These are phyloP conservation scores for Aspergillus bridgeri DNA, from an alignment of 495 filamentous ascomycete species.

Conservation along the genomic window DNA sequence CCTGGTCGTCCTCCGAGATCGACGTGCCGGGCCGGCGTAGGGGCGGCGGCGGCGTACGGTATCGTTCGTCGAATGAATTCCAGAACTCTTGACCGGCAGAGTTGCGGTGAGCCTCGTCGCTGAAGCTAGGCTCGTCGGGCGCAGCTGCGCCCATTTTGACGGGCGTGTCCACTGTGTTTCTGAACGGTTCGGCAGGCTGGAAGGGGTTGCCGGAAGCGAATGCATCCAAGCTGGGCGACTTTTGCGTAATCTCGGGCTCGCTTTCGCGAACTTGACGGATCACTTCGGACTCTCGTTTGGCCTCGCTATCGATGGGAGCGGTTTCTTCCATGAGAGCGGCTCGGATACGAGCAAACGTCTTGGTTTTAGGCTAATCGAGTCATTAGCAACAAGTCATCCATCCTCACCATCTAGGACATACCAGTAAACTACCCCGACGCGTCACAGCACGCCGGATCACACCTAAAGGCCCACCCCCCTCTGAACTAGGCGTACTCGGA, in stretches of 20 bases:
- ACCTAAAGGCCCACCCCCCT: slow-evolving; percentile 40
- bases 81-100: slow-evolving; percentile 73
- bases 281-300: slow-evolving; percentile 89
- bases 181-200: slow-evolving; percentile 38
- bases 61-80: slow-evolving; percentile 67
- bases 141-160: slow-evolving; percentile 49
- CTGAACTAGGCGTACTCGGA: slow-evolving; percentile 35
- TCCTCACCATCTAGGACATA: slow-evolving; percentile 39
- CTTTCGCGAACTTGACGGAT: slow-evolving; percentile 88
- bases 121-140: slow-evolving; percentile 63
- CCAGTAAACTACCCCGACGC: slow-evolving; percentile 81
- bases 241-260: slow-evolving; percentile 44
- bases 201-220: slow-evolving; percentile 47
- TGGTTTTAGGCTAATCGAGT: slow-evolving; percentile 73
- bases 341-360: slow-evolving; percentile 87
- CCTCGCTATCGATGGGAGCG: slow-evolving; percentile 81
- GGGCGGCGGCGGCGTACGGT: slow-evolving; percentile 61
- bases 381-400: slow-evolving; percentile 13
- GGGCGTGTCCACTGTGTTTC: slow-evolving; percentile 58
- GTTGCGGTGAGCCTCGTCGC: slow-evolving; percentile 65
- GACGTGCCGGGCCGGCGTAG: slow-evolving; percentile 52
- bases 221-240: slow-evolving; percentile 33
- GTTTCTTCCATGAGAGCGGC: slow-evolving; percentile 86
- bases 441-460: slow-evolving; percentile 70
- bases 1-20: slow-evolving; percentile 68